A percentile compares a stretch with the other conserved stretches of the same genome.
Evolutionary conservation across 306 rosid genomes (phyloP).

Genomic region (Vigna radiata): DNA sequence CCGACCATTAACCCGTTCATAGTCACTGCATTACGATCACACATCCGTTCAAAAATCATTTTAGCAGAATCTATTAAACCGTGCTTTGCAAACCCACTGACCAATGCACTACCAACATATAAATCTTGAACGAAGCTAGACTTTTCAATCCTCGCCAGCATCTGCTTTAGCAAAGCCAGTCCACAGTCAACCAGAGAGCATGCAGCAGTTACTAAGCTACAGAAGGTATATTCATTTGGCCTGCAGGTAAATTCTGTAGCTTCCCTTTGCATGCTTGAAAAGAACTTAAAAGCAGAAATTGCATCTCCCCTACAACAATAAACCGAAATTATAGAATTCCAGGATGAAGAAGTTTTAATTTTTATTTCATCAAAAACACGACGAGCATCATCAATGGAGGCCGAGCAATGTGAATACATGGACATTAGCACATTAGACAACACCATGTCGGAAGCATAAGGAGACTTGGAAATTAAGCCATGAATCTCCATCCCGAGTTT

Average conservation of each 20-base stretch:
- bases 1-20: constrained; percentile 94
- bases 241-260: constrained; percentile 41
- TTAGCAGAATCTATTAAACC: constrained; percentile 66
- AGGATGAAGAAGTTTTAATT: constrained; percentile 62
- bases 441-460: constrained; percentile 57
- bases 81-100: constrained; percentile 76
- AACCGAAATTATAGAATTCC: constrained; percentile 88
- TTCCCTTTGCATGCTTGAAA: constrained; percentile 71
- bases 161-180: constrained; percentile 67
- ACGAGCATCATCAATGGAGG: constrained; percentile 61
- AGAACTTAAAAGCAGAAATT: constrained; percentile 64
- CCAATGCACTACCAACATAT: constrained; percentile 89
- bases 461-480: constrained; percentile 64
- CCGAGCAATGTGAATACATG: constrained; percentile 74
- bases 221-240: constrained; percentile 83
- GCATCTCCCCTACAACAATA: constrained; percentile 75
- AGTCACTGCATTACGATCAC: constrained; percentile 73
- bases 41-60: constrained; percentile 70
- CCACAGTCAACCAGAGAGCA: constrained; percentile 57
- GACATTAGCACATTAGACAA: constrained; percentile 76
- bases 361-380: constrained; percentile 63
- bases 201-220: constrained; percentile 76
- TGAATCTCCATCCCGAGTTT: constrained; percentile 78
- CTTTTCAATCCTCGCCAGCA: constrained; percentile 66
- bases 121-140: constrained; percentile 68